These are phyloP conservation scores for Phytophthora europaea DNA, from an alignment of 352 stramenopile species.

Conservation along the genomic window DNA sequence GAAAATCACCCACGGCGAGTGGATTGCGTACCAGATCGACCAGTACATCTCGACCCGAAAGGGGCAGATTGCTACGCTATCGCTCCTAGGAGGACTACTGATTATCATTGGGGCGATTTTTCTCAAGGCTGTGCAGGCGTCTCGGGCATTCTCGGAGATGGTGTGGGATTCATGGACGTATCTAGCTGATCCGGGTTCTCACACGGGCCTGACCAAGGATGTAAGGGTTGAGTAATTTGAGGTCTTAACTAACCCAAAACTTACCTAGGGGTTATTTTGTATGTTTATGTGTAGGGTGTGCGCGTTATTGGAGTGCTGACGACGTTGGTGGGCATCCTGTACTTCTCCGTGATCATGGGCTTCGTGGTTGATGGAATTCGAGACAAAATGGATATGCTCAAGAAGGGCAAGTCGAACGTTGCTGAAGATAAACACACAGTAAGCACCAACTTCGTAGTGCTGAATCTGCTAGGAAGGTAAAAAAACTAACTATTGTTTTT, in stretches of 20 bases:
- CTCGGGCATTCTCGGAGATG: constrained; percentile 45
- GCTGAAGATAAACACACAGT: constrained; percentile 86
- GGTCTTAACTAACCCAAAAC: background rate
- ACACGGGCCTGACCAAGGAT: constrained; percentile 48
- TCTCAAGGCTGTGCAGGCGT: constrained; percentile 47
- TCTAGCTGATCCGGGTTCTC: constrained; percentile 59
- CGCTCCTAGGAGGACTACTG: constrained; percentile 52
- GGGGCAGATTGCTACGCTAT: constrained; percentile 63
- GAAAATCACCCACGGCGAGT: constrained; percentile 50
- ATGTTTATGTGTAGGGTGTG: constrained; percentile 39
- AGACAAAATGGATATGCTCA: constrained; percentile 89
- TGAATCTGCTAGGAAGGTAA: too few species aligned
- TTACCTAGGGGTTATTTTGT: background rate
- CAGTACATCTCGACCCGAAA: constrained; percentile 70
- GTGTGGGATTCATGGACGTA: constrained; percentile 78
- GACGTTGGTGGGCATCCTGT: constrained; percentile 78
- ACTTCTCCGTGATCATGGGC: constrained; percentile 92
- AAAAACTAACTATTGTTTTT: background rate
- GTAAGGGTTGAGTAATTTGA: constrained; percentile 23
- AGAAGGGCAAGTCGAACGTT: constrained; percentile 88
- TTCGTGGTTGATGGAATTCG: constrained; percentile 91
- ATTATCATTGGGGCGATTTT: constrained; percentile 55
- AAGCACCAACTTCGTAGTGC: constrained; percentile 3
- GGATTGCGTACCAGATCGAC: constrained; percentile 64
- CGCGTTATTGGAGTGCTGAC: constrained; percentile 70